Percentiles rank a stretch among this genome's conserved stretches.
phyloP scores from a whole-genome alignment of 441 rosid species.

The Lepidium campestre region DNA sequence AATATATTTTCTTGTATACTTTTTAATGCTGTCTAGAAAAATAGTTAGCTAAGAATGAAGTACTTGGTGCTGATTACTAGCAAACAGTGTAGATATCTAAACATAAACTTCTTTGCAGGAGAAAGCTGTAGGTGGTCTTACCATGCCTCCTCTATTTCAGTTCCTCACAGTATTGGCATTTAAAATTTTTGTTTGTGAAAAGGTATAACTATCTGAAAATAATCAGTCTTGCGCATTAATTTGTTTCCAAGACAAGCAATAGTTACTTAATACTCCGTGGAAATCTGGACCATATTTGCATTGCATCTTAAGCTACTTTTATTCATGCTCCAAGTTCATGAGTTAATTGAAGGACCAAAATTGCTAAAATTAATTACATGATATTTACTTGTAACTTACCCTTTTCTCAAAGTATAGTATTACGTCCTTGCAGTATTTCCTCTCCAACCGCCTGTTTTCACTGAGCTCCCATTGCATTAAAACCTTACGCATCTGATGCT shows the following conservation, averaged over 20 bases:
- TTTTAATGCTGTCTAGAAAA: neutral
- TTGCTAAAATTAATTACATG: neutral
- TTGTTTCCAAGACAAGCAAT: neutral
- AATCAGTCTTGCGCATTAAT: neutral
- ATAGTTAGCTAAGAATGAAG: neutral
- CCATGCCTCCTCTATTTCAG: conserved; percentile 91
- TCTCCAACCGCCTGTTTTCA: neutral
- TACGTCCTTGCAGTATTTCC: neutral
- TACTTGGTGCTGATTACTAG: neutral
- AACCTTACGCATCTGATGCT: conserved; percentile 1
- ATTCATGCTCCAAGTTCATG: neutral
- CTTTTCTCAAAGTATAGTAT: neutral
- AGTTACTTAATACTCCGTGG: neutral
- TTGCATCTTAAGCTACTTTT: conserved; percentile 1
- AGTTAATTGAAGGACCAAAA: neutral
- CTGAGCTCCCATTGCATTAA: neutral
- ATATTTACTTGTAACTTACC: conserved; percentile 5
- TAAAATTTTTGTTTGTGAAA: conserved; percentile 68
- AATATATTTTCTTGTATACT: conserved; percentile 1
- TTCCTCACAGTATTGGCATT: conserved; percentile 83
- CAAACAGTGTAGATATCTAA: neutral
- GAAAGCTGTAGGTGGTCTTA: conserved; percentile 59
- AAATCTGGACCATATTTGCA: neutral
- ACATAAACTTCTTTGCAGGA: conserved; percentile 45
- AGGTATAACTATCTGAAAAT: conserved; percentile 37